Evolutionary conservation across 306 rosid genomes (phyloP).

Genomic region (Fragaria vesca): DNA sequence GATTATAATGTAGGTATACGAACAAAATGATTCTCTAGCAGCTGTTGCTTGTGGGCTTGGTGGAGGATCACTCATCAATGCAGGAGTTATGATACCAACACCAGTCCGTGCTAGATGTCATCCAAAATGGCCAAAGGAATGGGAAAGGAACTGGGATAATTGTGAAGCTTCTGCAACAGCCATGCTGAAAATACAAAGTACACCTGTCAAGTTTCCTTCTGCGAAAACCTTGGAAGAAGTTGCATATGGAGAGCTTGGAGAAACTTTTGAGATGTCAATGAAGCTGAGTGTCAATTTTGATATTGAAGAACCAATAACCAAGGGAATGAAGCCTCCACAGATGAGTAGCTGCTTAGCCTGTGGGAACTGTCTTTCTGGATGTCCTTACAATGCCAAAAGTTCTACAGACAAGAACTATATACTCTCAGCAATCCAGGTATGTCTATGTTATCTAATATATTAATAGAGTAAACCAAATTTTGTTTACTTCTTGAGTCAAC

Average conservation of each 20-base stretch:
- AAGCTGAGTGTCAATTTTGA: conserved; percentile 34
- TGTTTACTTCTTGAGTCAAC: not conserved
- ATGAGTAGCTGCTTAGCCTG: conserved; percentile 26
- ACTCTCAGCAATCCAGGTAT: conserved; percentile 30
- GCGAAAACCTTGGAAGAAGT: conserved; percentile 26
- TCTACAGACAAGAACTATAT: conserved; percentile 31
- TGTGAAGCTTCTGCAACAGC: conserved; percentile 36
- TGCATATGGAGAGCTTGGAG: conserved; percentile 18
- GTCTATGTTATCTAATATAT: not conserved
- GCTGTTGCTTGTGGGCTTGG: conserved; percentile 39
- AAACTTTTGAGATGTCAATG: conserved; percentile 22
- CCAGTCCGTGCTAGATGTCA: conserved; percentile 26
- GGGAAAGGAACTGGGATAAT: conserved; percentile 34
- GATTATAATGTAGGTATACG: conserved; percentile 19
- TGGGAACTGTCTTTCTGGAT: conserved; percentile 38
- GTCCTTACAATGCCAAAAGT: conserved; percentile 38
- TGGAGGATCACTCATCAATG: conserved; percentile 39
- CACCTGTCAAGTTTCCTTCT: conserved; percentile 26
- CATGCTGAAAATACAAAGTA: conserved; percentile 32
- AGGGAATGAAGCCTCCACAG: not conserved
- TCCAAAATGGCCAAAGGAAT: conserved; percentile 38
- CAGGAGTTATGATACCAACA: conserved; percentile 37
- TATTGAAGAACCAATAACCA: conserved; percentile 21
- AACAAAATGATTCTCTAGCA: conserved; percentile 31
- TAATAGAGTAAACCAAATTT: not conserved